Percentiles rank a stretch among this genome's conserved stretches.
Conservation (phyloP, 148 eudicot species). For the Bassia scoparia region DNA sequence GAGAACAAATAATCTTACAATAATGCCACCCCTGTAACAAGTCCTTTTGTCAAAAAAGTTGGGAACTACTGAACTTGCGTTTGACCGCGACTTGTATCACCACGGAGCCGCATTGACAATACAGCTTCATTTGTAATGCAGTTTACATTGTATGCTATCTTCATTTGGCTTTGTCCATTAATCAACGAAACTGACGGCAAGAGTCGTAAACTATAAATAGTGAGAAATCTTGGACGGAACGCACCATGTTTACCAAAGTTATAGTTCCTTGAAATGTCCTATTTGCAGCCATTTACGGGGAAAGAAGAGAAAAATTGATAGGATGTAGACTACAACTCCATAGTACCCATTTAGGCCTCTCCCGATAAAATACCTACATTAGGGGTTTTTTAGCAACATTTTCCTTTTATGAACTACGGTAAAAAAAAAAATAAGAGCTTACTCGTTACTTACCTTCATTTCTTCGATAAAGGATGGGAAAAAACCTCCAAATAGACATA, state of each 20-base stretch:
- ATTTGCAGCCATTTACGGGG: slow-evolving; percentile 61
- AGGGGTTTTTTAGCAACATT: slow-evolving; percentile 7
- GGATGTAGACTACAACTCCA: slow-evolving; percentile 63
- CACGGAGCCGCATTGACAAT: no score
- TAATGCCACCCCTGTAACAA: slow-evolving; percentile 64
- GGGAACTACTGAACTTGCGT: slow-evolving; percentile 62
- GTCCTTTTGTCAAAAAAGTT: slow-evolving; percentile 72
- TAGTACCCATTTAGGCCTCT: slow-evolving; percentile 82
- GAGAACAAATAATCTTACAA: slow-evolving; percentile 37
- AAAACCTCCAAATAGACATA: slow-evolving; percentile 96
- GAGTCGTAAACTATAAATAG: slow-evolving; percentile 47
- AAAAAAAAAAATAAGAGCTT: neutral
- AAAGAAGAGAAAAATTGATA: slow-evolving; percentile 70
- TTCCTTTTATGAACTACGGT: neutral
- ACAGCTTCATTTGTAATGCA: no score
- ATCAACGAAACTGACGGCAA: slow-evolving; percentile 43
- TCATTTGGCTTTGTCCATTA: no score
- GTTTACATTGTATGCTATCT: no score
- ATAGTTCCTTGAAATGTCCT: slow-evolving; percentile 51
- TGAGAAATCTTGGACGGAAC: slow-evolving; percentile 54
- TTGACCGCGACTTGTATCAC: no score
- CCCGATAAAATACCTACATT: slow-evolving; percentile 60
- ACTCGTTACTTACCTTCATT: slow-evolving; percentile 53
- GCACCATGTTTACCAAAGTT: slow-evolving; percentile 75
- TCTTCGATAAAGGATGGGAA: slow-evolving; percentile 96